Percentiles rank a stretch among this genome's conserved stretches.
phyloP scores from a whole-genome alignment of 805 yeast genomes.

The Babjeviella inositovora region DNA sequence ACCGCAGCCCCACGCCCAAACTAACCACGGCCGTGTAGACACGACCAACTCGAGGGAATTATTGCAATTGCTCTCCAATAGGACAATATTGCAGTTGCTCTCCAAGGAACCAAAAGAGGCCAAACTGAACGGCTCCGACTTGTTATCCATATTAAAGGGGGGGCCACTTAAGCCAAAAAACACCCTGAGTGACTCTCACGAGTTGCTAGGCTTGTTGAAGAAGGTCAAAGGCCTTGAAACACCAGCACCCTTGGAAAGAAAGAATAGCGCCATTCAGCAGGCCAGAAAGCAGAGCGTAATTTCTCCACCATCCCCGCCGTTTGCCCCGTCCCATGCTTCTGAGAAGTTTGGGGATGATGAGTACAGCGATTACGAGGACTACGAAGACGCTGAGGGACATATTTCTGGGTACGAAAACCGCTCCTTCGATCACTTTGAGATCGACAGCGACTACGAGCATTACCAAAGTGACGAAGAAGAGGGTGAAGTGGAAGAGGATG shows the following conservation, averaged over 20 bases:
- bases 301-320: too few species aligned
- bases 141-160: too few species aligned
- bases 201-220: slow-evolving; percentile 10
- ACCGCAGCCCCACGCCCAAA: slow-evolving; percentile 7
- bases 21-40: slow-evolving; percentile 7
- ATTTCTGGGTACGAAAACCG: slow-evolving; percentile 7
- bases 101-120: slow-evolving; percentile 2
- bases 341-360: slow-evolving; percentile 2
- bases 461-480: slow-evolving; percentile 5
- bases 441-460: slow-evolving; percentile 21
- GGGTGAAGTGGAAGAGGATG: slow-evolving; percentile 3
- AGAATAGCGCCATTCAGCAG: slow-evolving; percentile 1
- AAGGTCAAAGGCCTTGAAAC: slow-evolving; percentile 1
- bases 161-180: too few species aligned
- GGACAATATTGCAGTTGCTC: slow-evolving; percentile 1
- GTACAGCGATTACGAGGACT: slow-evolving; percentile 15
- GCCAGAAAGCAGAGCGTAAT: not conserved
- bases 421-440: slow-evolving; percentile 8
- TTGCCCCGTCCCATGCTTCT: slow-evolving; percentile 5
- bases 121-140: too few species aligned
- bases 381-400: slow-evolving; percentile 16
- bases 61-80: slow-evolving; percentile 16
- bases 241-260: slow-evolving; percentile 1
- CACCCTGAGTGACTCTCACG: slow-evolving; percentile 11
- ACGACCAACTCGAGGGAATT: slow-evolving; percentile 20